A percentile compares a stretch with the other conserved stretches of the same genome.
phyloP scores from a whole-genome alignment of 495 filamentous ascomycete genomes.

The Durotheca rogersii region DNA sequence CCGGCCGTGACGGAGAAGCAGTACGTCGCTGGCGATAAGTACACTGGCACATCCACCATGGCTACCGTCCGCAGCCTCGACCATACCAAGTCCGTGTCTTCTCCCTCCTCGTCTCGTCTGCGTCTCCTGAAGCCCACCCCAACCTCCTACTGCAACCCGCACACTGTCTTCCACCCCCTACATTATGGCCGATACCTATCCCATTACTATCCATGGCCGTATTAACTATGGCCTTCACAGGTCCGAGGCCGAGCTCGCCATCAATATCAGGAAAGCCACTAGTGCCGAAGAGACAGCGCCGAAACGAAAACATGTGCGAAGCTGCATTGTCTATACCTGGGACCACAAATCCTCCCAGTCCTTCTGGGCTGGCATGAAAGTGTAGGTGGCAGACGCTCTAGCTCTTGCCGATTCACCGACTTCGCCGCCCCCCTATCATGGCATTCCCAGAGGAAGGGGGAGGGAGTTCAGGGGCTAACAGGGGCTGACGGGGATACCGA shows the following conservation, averaged over 20 bases:
- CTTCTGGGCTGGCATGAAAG: constrained; percentile 99
- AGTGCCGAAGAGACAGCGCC: constrained; percentile 93
- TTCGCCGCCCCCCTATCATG: neutral
- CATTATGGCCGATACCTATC: too few relatives aligned
- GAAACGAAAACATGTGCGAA: constrained; percentile 98
- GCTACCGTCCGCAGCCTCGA: constrained; percentile 50
- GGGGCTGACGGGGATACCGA: constrained; percentile 20
- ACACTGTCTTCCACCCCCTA: too few relatives aligned
- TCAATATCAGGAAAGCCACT: constrained; percentile 96
- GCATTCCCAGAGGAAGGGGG: neutral
- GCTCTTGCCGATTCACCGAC: too few relatives aligned
- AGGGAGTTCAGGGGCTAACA: neutral
- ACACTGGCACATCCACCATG: constrained; percentile 36
- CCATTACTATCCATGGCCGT: neutral
- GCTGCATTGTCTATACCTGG: constrained; percentile 98
- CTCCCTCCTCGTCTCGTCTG: neutral
- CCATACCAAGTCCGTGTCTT: constrained; percentile 44
- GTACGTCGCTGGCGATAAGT: neutral
- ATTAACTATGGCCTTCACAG: constrained; percentile 44
- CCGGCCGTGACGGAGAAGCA: neutral
- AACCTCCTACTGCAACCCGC: neutral
- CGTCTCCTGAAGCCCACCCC: neutral
- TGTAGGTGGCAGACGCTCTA: constrained; percentile 65
- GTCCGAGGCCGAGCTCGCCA: constrained; percentile 88
- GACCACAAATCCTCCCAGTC: constrained; percentile 95